Evolutionary conservation across 305 asterid species (phyloP), one percentile per base, ranked within the genome.

Genomic region (Withania somnifera): DNA sequence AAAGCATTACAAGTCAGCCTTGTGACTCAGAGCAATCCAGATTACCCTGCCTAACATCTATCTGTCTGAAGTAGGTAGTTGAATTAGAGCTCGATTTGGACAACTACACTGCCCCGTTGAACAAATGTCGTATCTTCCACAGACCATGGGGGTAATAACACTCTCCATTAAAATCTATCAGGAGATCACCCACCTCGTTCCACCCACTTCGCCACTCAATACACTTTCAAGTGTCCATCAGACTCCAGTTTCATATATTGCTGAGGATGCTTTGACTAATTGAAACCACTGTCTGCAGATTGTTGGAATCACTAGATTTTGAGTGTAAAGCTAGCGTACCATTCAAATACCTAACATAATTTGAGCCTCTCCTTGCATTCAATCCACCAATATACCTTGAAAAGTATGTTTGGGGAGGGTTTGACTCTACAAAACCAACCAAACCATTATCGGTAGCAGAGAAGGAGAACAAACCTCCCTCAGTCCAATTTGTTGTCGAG

Each of bases 111-210:
- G 87, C 45, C 88, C 85, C 34, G 56, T 82, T 4, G 86, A 79
- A 73, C 94, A 90, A 73, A 90, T 78, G 19, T 92, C 90, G 24
- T 85, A 77, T 11, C 38, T 17, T 2, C 92, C 94, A 82, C 91
- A 91, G 8, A 52, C 88, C 87, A 78, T 57, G 0, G 94, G 94
- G 91, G 28, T 87, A 90, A 24, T 42, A 20, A 34, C 91, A 89
- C 19, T 24, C 81, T 2, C 87, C 86, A 1, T 80, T 4, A 77
- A 7, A 68, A 30, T 82, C 83, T 52, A 79, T 79, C 9, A 87
- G 28, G 64, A 87, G 2, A 82, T 88, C 89, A 28, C 11, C 45
- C 19, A 86, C 66, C 73, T 79, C 77, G 5, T 24, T 78, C 89
- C 90, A 88, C 13, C 34, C 52, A 13, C 22, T 1, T 40, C 24